Evolutionary conservation across 2,329 filamentous ascomycete species (phyloP).

Genomic region (Xylariaceae sp.): DNA sequence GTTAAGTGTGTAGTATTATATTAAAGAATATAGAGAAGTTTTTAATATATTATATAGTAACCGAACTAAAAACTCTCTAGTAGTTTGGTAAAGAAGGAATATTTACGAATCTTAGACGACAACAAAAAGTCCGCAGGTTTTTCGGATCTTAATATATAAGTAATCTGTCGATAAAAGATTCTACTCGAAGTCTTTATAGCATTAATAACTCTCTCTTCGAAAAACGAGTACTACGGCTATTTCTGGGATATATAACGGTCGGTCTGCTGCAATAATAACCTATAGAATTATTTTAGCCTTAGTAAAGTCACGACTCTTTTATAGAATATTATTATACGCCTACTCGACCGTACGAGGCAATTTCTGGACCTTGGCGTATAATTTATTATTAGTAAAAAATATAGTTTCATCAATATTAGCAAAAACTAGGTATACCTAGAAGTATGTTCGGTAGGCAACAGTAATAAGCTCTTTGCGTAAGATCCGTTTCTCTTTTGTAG

Average conservation of each 20-base stretch:
- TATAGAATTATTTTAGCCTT: slow-evolving; percentile 31
- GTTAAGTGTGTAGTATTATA: slow-evolving; percentile 12
- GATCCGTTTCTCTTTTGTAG: slow-evolving; percentile 1
- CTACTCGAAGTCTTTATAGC: slow-evolving; percentile 40
- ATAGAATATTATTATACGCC: slow-evolving; percentile 35
- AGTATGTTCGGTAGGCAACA: slow-evolving; percentile 22
- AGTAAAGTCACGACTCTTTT: slow-evolving; percentile 21
- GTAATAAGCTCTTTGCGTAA: slow-evolving; percentile 12
- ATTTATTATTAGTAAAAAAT: background rate
- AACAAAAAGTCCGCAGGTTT: slow-evolving; percentile 17
- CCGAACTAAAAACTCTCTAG: slow-evolving; percentile 13
- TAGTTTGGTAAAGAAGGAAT: slow-evolving; percentile 16
- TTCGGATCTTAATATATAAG: slow-evolving; percentile 4
- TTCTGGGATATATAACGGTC: slow-evolving; percentile 33
- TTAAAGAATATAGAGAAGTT: background rate
- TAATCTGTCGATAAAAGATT: background rate
- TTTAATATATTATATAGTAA: background rate
- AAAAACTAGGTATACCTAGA: slow-evolving; percentile 24
- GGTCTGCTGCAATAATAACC: slow-evolving; percentile 31
- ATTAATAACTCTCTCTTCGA: slow-evolving; percentile 40
- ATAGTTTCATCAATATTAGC: slow-evolving; percentile 12
- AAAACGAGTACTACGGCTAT: slow-evolving; percentile 29
- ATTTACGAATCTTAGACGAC: slow-evolving; percentile 7
- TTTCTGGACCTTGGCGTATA: slow-evolving; percentile 7
- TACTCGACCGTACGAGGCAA: slow-evolving; percentile 26